Percentiles rank a stretch among this genome's conserved stretches.
These are phyloP conservation scores for Fusarium sp. DNA, from an alignment of 2,329 filamentous ascomycete genomes.

Conservation along the genomic window DNA sequence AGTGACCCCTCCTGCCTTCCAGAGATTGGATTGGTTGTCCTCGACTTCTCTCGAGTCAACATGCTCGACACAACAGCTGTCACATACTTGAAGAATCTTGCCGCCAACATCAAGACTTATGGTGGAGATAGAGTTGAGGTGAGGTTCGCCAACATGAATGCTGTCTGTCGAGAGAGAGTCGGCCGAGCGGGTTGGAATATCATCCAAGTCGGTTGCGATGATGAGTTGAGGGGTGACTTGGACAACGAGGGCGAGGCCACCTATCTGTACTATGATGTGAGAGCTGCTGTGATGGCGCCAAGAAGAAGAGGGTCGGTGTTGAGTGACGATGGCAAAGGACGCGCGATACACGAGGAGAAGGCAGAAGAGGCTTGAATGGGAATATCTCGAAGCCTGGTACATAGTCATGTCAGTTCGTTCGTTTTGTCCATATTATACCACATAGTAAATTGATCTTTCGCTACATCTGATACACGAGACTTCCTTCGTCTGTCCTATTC, in stretches of 20 bases:
- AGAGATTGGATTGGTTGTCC: constrained; percentile 59
- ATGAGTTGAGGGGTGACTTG: constrained; percentile 9
- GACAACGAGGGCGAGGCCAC: constrained; percentile 8
- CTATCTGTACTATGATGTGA: constrained; percentile 27
- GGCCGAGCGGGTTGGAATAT: constrained; percentile 53
- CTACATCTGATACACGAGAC: background rate
- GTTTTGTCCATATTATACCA: background rate
- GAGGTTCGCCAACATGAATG: constrained; percentile 60
- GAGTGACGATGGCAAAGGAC: constrained; percentile 28
- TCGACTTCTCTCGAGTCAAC: constrained; percentile 64
- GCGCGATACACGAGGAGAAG: constrained; percentile 34
- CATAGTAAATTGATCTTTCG: background rate
- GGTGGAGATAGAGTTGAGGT: constrained; percentile 59
- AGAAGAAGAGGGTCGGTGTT: constrained; percentile 27
- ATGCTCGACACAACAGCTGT: constrained; percentile 66
- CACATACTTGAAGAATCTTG: constrained; percentile 59
- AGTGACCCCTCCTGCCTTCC: constrained; percentile 45
- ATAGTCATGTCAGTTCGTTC: background rate
- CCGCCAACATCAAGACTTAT: constrained; percentile 61
- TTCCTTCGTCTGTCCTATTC: background rate
- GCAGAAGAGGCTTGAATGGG: background rate
- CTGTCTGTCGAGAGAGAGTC: constrained; percentile 55
- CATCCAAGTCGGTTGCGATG: constrained; percentile 15
- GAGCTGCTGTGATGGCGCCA: constrained; percentile 31
- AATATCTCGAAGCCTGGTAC: background rate